phyloP scores from a whole-genome alignment of 768 basidiomycete genomes.

The Leccinum arenicola region DNA sequence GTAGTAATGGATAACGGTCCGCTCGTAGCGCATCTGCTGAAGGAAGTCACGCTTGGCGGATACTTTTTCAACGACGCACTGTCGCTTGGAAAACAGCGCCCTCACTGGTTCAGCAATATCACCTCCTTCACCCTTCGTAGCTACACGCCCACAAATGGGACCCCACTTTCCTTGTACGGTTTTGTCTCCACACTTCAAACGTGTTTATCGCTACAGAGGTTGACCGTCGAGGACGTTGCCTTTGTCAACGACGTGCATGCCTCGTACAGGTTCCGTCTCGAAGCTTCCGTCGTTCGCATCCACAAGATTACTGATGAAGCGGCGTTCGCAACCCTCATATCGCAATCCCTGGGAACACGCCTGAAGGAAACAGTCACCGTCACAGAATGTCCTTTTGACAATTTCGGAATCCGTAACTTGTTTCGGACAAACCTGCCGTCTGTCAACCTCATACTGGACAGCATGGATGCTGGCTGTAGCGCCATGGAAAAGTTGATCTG shows the following conservation, averaged over 20 bases:
- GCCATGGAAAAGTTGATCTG: conserved; percentile 1
- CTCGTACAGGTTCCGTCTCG: conserved; percentile 6
- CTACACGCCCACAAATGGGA: neutral
- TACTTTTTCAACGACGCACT: neutral
- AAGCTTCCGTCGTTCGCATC: neutral
- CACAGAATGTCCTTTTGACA: conserved; percentile 4
- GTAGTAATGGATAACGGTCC: neutral
- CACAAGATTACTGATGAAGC: neutral
- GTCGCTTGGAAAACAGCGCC: neutral
- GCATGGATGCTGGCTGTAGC: neutral
- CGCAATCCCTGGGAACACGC: conserved; percentile 1
- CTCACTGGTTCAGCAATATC: conserved; percentile 4
- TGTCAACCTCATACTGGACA: conserved; percentile 2
- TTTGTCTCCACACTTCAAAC: conserved; percentile 2
- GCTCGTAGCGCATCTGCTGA: neutral
- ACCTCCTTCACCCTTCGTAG: conserved; percentile 1
- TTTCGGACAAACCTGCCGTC: conserved; percentile 3
- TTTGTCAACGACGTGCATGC: conserved; percentile 7
- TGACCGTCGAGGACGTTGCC: conserved; percentile 3
- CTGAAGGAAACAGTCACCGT: conserved; percentile 4
- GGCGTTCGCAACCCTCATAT: conserved; percentile 2
- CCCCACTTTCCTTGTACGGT: conserved; percentile 1
- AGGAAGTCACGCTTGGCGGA: neutral
- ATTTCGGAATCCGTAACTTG: neutral
- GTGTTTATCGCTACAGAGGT: neutral